phyloP scores from a whole-genome alignment of 2,329 filamentous ascomycete species.

The Fusarium ambrosium region DNA sequence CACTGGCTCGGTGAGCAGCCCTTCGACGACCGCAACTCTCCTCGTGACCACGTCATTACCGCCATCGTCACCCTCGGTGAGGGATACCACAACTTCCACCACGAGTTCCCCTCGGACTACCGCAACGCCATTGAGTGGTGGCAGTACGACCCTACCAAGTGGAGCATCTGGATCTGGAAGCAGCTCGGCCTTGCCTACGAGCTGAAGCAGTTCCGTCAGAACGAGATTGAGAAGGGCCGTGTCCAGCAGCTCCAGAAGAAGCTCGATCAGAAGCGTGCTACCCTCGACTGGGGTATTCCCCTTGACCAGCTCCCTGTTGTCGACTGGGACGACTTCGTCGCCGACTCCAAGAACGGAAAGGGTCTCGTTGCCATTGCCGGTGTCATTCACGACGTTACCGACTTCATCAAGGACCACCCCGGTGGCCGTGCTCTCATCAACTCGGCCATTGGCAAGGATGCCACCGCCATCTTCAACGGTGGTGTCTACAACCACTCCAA shows the following conservation, averaged over 20 bases:
- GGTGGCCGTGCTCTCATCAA: slow-evolving; percentile 89
- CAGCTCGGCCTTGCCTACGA: slow-evolving; percentile 86
- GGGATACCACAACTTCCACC: slow-evolving; percentile 96
- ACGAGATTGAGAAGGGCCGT: slow-evolving; percentile 93
- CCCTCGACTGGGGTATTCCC: slow-evolving; percentile 87
- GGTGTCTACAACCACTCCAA: slow-evolving; percentile 93
- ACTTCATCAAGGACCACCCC: slow-evolving; percentile 92
- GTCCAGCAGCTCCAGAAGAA: slow-evolving; percentile 93
- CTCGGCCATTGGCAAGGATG: slow-evolving; percentile 87
- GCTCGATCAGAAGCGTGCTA: slow-evolving; percentile 86
- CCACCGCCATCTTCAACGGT: slow-evolving; percentile 91
- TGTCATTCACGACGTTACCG: slow-evolving; percentile 86
- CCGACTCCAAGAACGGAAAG: slow-evolving; percentile 81
- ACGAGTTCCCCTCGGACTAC: slow-evolving; percentile 94
- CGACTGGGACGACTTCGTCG: slow-evolving; percentile 88
- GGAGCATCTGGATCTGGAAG: slow-evolving; percentile 89
- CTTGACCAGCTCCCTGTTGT: slow-evolving; percentile 88
- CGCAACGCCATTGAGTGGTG: slow-evolving; percentile 92
- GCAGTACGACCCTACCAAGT: slow-evolving; percentile 94
- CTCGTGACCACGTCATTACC: slow-evolving; percentile 88
- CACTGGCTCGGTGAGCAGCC: slow-evolving; percentile 94
- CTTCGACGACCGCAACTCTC: slow-evolving; percentile 93
- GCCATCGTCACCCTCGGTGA: slow-evolving; percentile 88
- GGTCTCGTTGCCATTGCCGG: slow-evolving; percentile 83
- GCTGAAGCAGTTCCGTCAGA: slow-evolving; percentile 90